These are phyloP conservation scores for Cryptosporidium ubiquitum DNA, from an alignment of 169 alveolate genomes.

Conservation along the genomic window DNA sequence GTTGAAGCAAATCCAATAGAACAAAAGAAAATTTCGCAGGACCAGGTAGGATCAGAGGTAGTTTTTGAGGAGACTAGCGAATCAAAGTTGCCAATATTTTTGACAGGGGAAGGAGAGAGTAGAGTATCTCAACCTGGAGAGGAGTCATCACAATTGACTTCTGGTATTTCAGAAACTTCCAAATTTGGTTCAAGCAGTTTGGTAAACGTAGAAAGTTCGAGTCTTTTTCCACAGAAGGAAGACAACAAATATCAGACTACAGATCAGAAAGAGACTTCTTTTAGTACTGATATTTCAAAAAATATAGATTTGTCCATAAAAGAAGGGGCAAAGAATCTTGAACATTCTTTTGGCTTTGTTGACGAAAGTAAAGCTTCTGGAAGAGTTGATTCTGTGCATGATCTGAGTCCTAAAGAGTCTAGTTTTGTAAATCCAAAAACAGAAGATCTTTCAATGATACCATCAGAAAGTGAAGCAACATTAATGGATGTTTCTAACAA, in stretches of 20 bases:
- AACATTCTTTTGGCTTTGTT: background rate
- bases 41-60: background rate
- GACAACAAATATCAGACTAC: background rate
- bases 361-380: background rate
- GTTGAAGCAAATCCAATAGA: conserved; percentile 3
- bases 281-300: background rate
- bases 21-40: conserved; percentile 2
- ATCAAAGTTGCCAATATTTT: conserved; percentile 44
- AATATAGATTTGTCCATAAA: background rate
- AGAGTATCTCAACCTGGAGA: background rate
- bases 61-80: conserved; percentile 52
- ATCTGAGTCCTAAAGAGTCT: background rate
- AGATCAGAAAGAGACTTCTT: background rate
- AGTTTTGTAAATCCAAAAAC: conserved; percentile 41
- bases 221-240: background rate
- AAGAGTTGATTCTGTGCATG: background rate
- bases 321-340: background rate
- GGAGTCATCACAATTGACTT: conserved; percentile 4
- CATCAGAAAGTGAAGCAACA: background rate
- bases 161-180: conserved; percentile 44
- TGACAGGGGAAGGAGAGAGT: background rate
- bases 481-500: background rate
- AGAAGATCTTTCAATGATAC: background rate
- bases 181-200: background rate
- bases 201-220: background rate